A percentile compares a stretch with the other conserved stretches of the same genome.
Evolutionary conservation across 805 yeast species (phyloP).

Genomic region (Saccharomycopsis fermentans): DNA sequence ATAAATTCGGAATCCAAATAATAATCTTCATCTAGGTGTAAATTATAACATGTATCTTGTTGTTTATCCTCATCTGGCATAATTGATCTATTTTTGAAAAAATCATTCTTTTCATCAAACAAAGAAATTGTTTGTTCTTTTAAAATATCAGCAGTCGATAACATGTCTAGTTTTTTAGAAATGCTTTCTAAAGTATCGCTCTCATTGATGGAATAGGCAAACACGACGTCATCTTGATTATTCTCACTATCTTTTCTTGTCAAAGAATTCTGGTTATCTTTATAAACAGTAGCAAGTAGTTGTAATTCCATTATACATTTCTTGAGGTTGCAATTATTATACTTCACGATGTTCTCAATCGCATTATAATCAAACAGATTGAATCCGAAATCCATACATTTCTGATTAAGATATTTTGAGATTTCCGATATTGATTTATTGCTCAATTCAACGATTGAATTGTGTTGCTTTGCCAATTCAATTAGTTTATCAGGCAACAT

Average conservation of each 20-base stretch:
- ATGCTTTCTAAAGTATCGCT: neutral
- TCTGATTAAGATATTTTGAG: constrained; percentile 8
- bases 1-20: neutral
- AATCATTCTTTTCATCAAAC: neutral
- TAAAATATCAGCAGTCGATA: constrained; percentile 15
- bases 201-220: neutral
- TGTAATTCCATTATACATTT: constrained; percentile 38
- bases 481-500: constrained; percentile 40
- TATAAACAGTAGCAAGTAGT: constrained; percentile 22
- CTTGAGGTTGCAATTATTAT: constrained; percentile 34
- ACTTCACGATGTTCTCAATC: constrained; percentile 22
- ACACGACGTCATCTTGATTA: neutral
- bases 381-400: constrained; percentile 32
- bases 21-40: neutral
- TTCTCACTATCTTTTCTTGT: neutral
- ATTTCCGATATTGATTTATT: neutral
- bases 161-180: neutral
- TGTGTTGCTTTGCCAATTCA: constrained; percentile 35
- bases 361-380: constrained; percentile 29
- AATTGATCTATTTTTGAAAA: neutral
- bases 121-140: constrained; percentile 19
- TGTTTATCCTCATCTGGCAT: neutral
- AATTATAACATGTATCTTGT: neutral
- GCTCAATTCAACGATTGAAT: constrained; percentile 28
- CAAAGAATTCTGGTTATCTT: neutral